Evolutionary conservation across 139 green algal species (phyloP).

Genomic region (Picochlorum sp.): DNA sequence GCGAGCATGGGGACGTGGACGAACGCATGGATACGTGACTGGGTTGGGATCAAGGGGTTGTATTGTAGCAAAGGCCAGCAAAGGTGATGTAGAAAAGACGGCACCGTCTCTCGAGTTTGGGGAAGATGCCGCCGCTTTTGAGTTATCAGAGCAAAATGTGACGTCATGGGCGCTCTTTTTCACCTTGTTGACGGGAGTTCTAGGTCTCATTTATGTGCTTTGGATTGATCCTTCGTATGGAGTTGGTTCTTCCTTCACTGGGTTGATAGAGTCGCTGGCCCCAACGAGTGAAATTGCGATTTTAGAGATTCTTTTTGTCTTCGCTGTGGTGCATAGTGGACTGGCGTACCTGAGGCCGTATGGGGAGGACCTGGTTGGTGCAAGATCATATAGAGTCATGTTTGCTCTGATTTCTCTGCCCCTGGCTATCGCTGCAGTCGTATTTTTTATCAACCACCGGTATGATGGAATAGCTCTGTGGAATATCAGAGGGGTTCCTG

Average conservation of each 20-base stretch:
- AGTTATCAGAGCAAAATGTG: slow-evolving; percentile 55
- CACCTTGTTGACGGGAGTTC: slow-evolving; percentile 60
- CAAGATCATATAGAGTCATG: slow-evolving; percentile 83
- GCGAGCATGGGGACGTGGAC: too few species aligned
- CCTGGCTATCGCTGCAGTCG: slow-evolving; percentile 75
- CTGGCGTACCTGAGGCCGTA: slow-evolving; percentile 72
- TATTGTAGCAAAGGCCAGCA: too few species aligned
- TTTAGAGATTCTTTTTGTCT: slow-evolving; percentile 70
- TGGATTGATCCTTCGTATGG: slow-evolving; percentile 71
- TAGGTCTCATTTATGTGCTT: slow-evolving; percentile 71
- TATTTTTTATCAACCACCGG: slow-evolving; percentile 98
- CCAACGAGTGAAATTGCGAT: slow-evolving; percentile 57
- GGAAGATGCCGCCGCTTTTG: slow-evolving; percentile 86
- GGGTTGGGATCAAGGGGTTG: too few species aligned
- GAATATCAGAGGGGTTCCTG: slow-evolving; percentile 65
- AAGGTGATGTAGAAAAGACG: not conserved
- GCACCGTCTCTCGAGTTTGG: slow-evolving; percentile 35
- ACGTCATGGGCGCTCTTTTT: slow-evolving; percentile 74
- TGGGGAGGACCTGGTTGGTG: slow-evolving; percentile 73
- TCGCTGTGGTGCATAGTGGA: slow-evolving; percentile 82
- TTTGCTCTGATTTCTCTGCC: slow-evolving; percentile 82
- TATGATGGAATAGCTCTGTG: slow-evolving; percentile 75
- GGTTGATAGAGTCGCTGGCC: slow-evolving; percentile 32
- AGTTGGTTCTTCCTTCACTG: slow-evolving; percentile 60
- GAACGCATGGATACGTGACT: too few species aligned